Evolutionary conservation across 2,329 filamentous ascomycete species (phyloP).

Genomic region (Aureobasidium sp.): DNA sequence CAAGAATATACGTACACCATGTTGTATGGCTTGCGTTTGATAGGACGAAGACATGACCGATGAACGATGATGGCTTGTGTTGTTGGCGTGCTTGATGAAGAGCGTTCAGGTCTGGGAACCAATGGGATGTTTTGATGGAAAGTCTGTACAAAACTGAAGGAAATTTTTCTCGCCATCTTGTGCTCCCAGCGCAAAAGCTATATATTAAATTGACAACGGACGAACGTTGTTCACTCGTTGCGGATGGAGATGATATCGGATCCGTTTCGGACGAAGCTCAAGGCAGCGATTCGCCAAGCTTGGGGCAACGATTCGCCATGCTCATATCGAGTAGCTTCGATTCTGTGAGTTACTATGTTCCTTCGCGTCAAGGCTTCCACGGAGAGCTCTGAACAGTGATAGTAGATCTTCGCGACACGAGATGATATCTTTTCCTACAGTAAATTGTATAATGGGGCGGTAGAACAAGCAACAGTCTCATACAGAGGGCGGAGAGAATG

Average conservation of each 20-base stretch:
- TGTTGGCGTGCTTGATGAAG: neutral
- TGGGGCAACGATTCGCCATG: neutral
- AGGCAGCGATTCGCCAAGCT: neutral
- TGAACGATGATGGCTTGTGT: neutral
- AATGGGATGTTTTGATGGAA: neutral
- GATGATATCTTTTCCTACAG: neutral
- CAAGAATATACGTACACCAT: conserved; percentile 16
- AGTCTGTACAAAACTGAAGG: neutral
- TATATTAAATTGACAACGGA: neutral
- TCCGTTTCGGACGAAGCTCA: conserved; percentile 2
- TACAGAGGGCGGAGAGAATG: neutral
- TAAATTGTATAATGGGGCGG: neutral
- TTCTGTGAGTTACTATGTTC: neutral
- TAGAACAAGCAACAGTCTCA: no score
- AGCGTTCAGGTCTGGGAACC: neutral
- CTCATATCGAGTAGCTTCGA: neutral
- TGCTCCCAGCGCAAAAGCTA: neutral
- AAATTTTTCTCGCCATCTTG: neutral
- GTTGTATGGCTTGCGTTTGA: neutral
- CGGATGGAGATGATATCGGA: neutral
- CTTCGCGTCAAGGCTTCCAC: no score
- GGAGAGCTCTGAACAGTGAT: no score
- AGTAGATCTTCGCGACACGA: no score
- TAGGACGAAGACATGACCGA: neutral
- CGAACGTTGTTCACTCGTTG: neutral